Conservation (phyloP, 225 moss, liverwort and hornwort species). For the Rhytidiadelphus loreus region DNA sequence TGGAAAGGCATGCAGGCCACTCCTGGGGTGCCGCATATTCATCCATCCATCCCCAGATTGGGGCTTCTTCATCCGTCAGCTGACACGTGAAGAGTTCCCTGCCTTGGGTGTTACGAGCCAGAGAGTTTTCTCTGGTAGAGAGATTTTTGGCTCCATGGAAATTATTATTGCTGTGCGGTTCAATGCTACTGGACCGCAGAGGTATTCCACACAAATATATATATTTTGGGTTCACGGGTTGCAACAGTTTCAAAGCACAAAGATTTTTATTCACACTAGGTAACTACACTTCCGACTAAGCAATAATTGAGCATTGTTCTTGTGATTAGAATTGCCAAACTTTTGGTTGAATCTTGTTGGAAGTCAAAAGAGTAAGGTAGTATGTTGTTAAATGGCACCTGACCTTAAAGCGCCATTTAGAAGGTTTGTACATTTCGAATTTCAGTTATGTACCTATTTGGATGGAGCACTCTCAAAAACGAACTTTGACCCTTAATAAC, state of each 20-base stretch:
- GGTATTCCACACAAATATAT: not conserved
- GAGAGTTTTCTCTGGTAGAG: not conserved
- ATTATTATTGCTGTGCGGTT: not conserved
- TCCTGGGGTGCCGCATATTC: not conserved
- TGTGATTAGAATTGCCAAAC: not conserved
- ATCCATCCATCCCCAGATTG: not conserved
- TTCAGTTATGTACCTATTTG: no score
- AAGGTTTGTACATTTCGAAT: no score
- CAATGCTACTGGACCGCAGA: not conserved
- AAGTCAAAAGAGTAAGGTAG: not conserved
- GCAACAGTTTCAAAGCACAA: not conserved
- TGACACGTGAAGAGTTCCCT: not conserved
- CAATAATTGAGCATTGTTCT: not conserved
- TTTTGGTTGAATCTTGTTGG: not conserved
- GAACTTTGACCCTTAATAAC: no score
- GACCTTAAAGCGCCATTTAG: no score
- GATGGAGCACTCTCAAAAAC: no score
- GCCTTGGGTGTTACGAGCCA: not conserved
- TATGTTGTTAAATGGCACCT: no score
- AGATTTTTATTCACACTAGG: not conserved
- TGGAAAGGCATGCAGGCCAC: not conserved
- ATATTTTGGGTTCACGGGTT: not conserved
- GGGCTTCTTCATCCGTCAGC: not conserved
- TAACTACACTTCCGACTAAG: not conserved
- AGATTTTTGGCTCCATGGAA: not conserved